Conservation (phyloP, 176 grass and related monocot genomes). For the Carex pumila region DNA sequence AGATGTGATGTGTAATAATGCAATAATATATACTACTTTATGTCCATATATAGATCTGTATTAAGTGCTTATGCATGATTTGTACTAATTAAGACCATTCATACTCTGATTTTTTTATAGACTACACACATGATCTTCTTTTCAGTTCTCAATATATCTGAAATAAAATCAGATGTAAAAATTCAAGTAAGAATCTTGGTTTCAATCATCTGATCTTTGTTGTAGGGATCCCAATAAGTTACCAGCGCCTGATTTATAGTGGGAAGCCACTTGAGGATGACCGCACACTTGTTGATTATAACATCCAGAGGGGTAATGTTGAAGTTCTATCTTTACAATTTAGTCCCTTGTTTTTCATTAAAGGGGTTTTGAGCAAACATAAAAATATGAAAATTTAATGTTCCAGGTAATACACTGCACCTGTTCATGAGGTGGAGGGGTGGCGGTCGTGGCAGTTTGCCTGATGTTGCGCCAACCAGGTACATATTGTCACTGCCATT, state of each 20-base stretch:
- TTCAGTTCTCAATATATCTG: too few relatives aligned
- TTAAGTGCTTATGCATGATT: too few relatives aligned
- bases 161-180: too few relatives aligned
- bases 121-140: too few relatives aligned
- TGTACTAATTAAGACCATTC: not conserved
- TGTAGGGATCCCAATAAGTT: slow-evolving; percentile 64
- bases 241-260: slow-evolving; percentile 70
- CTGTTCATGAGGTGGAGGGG: slow-evolving; percentile 52
- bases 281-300: slow-evolving; percentile 69
- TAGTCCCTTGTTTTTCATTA: not conserved
- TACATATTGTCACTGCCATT: not conserved
- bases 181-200: too few relatives aligned
- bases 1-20: too few relatives aligned
- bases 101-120: not conserved
- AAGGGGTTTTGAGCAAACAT: not conserved
- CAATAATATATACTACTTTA: not conserved
- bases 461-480: not conserved
- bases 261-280: slow-evolving; percentile 77
- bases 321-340: not conserved
- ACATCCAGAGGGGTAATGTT: slow-evolving; percentile 63
- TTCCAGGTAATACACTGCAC: slow-evolving; percentile 49
- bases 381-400: not conserved
- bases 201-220: not conserved
- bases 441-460: not conserved
- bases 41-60: too few relatives aligned